Evolutionary conservation across 768 basidiomycete genomes (phyloP).

Genomic region (Artomyces pyxidatus): DNA sequence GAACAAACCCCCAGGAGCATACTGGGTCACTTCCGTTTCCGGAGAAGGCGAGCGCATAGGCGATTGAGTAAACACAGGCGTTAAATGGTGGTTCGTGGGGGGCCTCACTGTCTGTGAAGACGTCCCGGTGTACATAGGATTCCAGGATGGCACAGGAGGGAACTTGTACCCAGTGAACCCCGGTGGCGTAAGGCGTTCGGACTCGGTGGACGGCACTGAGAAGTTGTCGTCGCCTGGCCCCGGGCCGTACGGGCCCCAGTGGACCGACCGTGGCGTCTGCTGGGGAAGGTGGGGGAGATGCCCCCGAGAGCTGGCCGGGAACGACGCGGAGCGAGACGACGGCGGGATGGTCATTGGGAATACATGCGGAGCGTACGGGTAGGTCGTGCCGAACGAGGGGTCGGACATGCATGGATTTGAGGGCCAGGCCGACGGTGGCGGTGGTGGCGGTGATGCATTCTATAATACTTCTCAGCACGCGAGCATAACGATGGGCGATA

Average conservation of each 20-base stretch:
- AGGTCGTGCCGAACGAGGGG: conserved; percentile 4
- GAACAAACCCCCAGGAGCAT: too few relatives aligned
- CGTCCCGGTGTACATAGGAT: background rate
- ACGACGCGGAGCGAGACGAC: conserved; percentile 5
- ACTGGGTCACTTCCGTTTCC: background rate
- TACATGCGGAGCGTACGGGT: conserved; percentile 8
- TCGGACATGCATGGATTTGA: background rate
- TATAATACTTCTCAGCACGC: background rate
- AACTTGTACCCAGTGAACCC: background rate
- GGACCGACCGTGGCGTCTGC: background rate
- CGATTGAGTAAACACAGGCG: background rate
- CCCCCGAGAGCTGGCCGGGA: conserved; percentile 1
- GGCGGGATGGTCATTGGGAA: conserved; percentile 8
- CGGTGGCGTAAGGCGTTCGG: too few relatives aligned
- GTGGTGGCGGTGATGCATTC: background rate
- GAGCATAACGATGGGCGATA: background rate
- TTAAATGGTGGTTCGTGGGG: background rate
- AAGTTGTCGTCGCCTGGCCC: background rate
- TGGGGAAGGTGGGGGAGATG: background rate
- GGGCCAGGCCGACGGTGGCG: background rate
- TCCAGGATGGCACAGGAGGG: background rate
- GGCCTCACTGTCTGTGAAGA: background rate
- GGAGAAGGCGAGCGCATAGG: background rate
- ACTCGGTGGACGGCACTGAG: background rate
- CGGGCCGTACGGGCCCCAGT: background rate